Base-by-base conservation (phyloP, 352 stramenopile genomes). In the Phytophthora pisi region DNA sequence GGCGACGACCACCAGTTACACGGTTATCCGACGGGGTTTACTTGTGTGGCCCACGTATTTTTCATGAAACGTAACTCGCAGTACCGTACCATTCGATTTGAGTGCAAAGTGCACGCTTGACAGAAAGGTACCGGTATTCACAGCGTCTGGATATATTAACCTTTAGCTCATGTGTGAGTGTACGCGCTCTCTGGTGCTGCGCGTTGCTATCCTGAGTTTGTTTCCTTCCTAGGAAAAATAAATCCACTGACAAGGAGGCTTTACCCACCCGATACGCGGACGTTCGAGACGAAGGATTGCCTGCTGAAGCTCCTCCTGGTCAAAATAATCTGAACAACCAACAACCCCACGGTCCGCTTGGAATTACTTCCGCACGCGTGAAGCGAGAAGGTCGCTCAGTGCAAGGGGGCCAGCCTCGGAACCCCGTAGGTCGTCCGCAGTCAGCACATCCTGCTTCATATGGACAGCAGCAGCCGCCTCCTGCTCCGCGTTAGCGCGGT, bases 401-500 rank as follows among this genome's bases (percentile, higher is more conserved):
- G 63, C 74, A 40, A 88, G 57, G 13, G 69, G 79, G 15, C 77
- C 79, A 15, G 61, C 60, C 45, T 81, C 75, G 5, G 75, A 82
- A 46, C 69, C 54, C 9, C 78, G 78, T 6, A 89, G 72, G 42
- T 89, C 80, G 61, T 86, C 76, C 23, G 76, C 76, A 34, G 80
- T 89, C 53, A 89, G 66, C 46, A 77, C 77, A 8, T 76, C 71
- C 59, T 76, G 73, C 38, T 80, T 77, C 18, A 73, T 47, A 16
- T 75, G 70, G 16, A 11, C 16, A 15, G 58, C 57, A 9, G 58
- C 57, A 18, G 56, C 61, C 15, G 68, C 64, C 11, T 75, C 68
- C 18, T 78, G 62, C 24, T 72, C 61, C 16, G 54, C 74, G 13
- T 75, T 78, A 36, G 72, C 62, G 56, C 53, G 74, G 53, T 86